Conservation (phyloP, 169 alveolate genomes). For the Toxoplasma gondii region DNA sequence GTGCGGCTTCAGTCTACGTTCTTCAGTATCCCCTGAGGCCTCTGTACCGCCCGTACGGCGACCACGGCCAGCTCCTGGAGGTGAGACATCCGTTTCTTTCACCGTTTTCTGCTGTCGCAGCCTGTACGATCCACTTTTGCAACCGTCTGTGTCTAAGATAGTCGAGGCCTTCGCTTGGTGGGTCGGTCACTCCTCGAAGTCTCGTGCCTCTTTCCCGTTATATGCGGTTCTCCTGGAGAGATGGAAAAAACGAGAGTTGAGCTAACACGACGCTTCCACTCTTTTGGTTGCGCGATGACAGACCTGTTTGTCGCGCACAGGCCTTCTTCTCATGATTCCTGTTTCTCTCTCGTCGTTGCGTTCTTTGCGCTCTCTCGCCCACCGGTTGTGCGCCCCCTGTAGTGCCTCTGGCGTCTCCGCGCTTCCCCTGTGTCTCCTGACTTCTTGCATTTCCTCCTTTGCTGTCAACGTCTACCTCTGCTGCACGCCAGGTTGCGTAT, state of each 20-base stretch:
- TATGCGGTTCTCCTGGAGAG: too few relatives aligned
- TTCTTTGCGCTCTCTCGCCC: neutral
- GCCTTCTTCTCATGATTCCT: neutral
- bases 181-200: too few relatives aligned
- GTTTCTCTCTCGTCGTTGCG: neutral
- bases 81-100: neutral
- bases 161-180: neutral
- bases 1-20: constrained; percentile 28
- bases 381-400: neutral
- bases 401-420: neutral
- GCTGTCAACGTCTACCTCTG: neutral
- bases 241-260: too few relatives aligned
- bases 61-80: constrained; percentile 50
- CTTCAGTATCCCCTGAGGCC: constrained; percentile 62
- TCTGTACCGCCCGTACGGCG: constrained; percentile 59
- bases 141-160: neutral
- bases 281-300: too few relatives aligned
- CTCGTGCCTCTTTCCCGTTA: too few relatives aligned
- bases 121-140: neutral
- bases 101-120: neutral
- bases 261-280: too few relatives aligned
- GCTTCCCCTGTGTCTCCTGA: neutral
- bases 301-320: too few relatives aligned
- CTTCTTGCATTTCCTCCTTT: neutral
- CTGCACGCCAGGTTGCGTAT: constrained; percentile 22